phyloP scores from a whole-genome alignment of 768 basidiomycete genomes.

The Boletus vermiculosoides region DNA sequence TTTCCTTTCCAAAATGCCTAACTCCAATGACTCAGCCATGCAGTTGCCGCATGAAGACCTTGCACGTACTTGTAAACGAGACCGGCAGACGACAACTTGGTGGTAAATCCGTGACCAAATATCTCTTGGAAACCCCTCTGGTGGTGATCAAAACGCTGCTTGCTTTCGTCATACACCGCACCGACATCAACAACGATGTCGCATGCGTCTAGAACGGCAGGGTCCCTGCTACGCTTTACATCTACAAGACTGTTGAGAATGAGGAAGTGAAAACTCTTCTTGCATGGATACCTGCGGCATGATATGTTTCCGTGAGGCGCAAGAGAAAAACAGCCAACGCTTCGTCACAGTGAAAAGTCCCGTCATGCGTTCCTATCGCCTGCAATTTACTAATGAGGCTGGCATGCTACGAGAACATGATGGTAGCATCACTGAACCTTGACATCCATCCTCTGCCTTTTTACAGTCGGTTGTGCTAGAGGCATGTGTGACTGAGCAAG shows the following conservation, averaged over 20 bases:
- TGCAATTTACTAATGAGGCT: constrained; percentile 26
- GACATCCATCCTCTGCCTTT: constrained; percentile 45
- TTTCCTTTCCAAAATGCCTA: constrained; percentile 87
- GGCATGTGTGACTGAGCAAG: constrained; percentile 15
- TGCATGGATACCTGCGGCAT: constrained; percentile 58
- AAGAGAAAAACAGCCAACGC: constrained; percentile 91
- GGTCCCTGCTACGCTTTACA: constrained; percentile 73
- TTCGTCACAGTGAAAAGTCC: constrained; percentile 97
- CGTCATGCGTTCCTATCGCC: constrained; percentile 92
- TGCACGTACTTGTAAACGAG: constrained; percentile 86
- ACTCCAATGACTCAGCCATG: constrained; percentile 1
- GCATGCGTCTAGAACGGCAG: constrained; percentile 67
- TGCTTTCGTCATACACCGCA: constrained; percentile 79
- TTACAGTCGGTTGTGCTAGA: constrained; percentile 30
- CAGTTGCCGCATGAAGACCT: background rate
- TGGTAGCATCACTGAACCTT: constrained; percentile 30
- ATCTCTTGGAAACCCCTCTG: constrained; percentile 90
- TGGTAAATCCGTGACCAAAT: constrained; percentile 84
- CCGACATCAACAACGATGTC: constrained; percentile 98
- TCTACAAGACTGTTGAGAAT: constrained; percentile 35
- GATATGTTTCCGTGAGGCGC: constrained; percentile 71
- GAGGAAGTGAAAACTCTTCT: background rate
- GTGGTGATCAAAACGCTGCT: constrained; percentile 90
- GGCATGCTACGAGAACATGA: background rate
- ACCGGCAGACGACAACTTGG: constrained; percentile 91